phyloP scores from a whole-genome alignment of 169 alveolate species.

The Plasmodium billcollinsi region DNA sequence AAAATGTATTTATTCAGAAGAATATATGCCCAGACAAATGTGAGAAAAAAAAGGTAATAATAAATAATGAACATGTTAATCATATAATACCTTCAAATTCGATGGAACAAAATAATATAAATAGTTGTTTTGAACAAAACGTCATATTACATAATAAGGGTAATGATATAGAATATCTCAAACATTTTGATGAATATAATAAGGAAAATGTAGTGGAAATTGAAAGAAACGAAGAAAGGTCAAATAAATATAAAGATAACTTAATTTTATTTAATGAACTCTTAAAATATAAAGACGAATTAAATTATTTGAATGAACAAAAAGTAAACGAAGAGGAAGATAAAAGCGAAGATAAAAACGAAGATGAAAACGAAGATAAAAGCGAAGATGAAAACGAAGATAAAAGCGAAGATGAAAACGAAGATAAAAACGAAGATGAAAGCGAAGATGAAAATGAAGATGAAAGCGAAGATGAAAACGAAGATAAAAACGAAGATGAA shows the following conservation, averaged over 20 bases:
- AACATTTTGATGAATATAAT: neutral
- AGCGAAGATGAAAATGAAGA: no score
- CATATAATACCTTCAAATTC: no score
- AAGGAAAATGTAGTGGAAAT: neutral
- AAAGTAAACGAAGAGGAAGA: neutral
- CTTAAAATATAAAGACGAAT: slow-evolving; percentile 44
- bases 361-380: neutral
- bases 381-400: slow-evolving; percentile 6
- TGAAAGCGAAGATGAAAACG: slow-evolving; percentile 7
- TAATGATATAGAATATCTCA: no score
- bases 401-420: neutral
- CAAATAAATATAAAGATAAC: slow-evolving; percentile 34
- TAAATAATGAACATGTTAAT: neutral
- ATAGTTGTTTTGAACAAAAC: no score
- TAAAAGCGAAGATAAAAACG: neutral
- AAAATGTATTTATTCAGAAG: no score
- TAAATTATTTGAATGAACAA: slow-evolving; percentile 15
- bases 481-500: neutral
- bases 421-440: neutral
- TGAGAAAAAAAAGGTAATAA: no score
- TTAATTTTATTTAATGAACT: slow-evolving; percentile 40
- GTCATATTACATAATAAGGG: no score
- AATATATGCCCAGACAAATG: no score
- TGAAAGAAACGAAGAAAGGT: neutral
- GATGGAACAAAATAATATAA: neutral